Percentiles rank a stretch among this genome's conserved stretches.
phyloP scores from a whole-genome alignment of 2,329 filamentous ascomycete species.

The Fusarium marasasianum region DNA sequence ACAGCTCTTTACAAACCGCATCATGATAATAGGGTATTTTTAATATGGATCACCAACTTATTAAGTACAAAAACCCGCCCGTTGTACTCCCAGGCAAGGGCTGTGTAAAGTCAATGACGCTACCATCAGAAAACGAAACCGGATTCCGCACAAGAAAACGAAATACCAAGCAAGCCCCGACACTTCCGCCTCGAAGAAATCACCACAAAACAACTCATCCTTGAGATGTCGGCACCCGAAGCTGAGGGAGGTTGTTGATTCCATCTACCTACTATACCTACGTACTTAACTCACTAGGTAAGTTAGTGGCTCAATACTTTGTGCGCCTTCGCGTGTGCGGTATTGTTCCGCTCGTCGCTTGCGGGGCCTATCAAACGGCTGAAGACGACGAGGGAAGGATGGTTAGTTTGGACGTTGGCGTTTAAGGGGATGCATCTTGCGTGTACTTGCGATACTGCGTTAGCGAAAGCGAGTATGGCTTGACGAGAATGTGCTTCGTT shows the following conservation, averaged over 20 bases:
- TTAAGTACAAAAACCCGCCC: not conserved
- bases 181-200: not conserved
- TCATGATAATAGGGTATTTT: not conserved
- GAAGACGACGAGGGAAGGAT: constrained; percentile 5
- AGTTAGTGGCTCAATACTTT: constrained; percentile 10
- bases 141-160: constrained; percentile 7
- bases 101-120: constrained; percentile 23
- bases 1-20: not conserved
- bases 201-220: not conserved
- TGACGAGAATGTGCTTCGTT: not conserved
- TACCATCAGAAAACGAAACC: constrained; percentile 14
- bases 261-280: no score
- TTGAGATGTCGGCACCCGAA: constrained; percentile 3
- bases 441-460: not conserved
- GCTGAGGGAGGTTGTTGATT: constrained; percentile 4
- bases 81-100: not conserved
- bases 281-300: not conserved
- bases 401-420: not conserved
- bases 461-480: not conserved
- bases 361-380: constrained; percentile 13
- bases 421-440: not conserved
- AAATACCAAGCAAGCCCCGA: constrained; percentile 12
- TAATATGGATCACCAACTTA: not conserved
- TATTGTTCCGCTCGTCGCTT: constrained; percentile 32
- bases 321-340: constrained; percentile 23